Base-by-base conservation (phyloP, 371 early-diverging fungal species). In the Mycotypha africana region DNA sequence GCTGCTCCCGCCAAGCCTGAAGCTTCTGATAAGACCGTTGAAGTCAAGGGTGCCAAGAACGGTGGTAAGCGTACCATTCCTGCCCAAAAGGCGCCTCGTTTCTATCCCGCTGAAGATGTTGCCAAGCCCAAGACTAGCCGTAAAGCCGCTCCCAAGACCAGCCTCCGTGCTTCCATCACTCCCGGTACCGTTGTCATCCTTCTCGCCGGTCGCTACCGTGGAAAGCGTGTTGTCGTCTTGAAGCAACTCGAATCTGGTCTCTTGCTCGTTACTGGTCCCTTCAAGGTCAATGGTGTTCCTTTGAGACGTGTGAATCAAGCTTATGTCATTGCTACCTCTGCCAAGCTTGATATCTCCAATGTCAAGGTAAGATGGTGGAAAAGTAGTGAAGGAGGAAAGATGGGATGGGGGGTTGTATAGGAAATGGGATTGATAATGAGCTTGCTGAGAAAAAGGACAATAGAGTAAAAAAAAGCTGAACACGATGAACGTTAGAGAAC, bases 201-300 rank as follows among this genome's bases (percentile, higher is more conserved):
- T 49, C 79, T 98, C 60, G 89, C 97, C 45, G 98, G 97, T 63
- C 89, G 95, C 51, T 94, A 86, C 90, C 86, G 92, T 51, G 98
- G 98, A 54, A 95, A 95, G 89, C 89, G 96, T 53, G 98, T 97
- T 57, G 97, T 98, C 42, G 95, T 90, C 88, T 81, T 98, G 76
- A 95, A 94, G 89, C 92, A 93, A 77, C 85, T 98, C 59, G 84
- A 79, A 50, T 85, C 88, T 50, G 98, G 98, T 63, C 84, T 97
- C 55, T 79, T 98, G 54, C 84, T 98, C 56, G 93, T 97, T 60
- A 89, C 96, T 56, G 98, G 98, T 49, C 98, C 98, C 51, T 92
- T 86, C 91, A 89, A 88, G 82, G 65, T 95, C 76, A 98, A 98
- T 86, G 98, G 98, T 60, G 93, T 98, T 34, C 98, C 98, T 49